A percentile compares a stretch with the other conserved stretches of the same genome.
phyloP scores from a whole-genome alignment of 345 rosid species.

The Lumnitzera littorea region DNA sequence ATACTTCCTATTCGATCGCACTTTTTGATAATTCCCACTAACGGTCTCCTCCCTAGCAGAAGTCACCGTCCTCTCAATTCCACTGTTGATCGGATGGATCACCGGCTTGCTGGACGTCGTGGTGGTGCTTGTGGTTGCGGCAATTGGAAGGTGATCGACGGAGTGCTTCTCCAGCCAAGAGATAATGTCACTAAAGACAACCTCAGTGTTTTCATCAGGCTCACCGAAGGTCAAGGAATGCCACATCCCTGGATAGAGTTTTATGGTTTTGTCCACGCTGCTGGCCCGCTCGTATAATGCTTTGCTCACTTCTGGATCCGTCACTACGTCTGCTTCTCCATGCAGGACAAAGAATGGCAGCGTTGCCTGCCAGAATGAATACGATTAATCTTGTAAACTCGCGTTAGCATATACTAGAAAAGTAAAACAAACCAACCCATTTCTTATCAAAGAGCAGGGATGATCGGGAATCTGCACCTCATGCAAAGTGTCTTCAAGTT shows the following conservation, averaged over 20 bases:
- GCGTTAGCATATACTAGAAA: not conserved
- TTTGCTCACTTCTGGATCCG: slow-evolving; percentile 96
- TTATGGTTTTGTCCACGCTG: slow-evolving; percentile 74
- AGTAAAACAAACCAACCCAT: no score
- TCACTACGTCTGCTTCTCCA: slow-evolving; percentile 90
- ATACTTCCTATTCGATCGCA: not conserved
- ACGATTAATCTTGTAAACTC: not conserved
- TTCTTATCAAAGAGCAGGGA: not conserved
- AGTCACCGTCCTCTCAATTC: no score
- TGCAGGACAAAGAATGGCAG: slow-evolving; percentile 81
- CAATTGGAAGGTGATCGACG: slow-evolving; percentile 11
- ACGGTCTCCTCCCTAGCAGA: not conserved
- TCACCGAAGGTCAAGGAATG: slow-evolving; percentile 82
- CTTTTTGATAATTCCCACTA: not conserved
- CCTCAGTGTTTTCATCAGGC: slow-evolving; percentile 60
- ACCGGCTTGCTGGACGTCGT: not conserved
- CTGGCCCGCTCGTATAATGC: slow-evolving; percentile 63
- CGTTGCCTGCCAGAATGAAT: slow-evolving; percentile 38
- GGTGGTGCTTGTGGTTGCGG: slow-evolving; percentile 21
- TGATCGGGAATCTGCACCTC: slow-evolving; percentile 27
- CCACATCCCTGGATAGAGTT: slow-evolving; percentile 93
- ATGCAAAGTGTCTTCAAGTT: slow-evolving; percentile 58
- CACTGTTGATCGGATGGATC: no score
- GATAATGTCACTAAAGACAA: slow-evolving; percentile 65
- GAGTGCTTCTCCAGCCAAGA: slow-evolving; percentile 62